Conservation (phyloP, 2,329 filamentous ascomycete genomes). For the Trematosphaeria pertusa region DNA sequence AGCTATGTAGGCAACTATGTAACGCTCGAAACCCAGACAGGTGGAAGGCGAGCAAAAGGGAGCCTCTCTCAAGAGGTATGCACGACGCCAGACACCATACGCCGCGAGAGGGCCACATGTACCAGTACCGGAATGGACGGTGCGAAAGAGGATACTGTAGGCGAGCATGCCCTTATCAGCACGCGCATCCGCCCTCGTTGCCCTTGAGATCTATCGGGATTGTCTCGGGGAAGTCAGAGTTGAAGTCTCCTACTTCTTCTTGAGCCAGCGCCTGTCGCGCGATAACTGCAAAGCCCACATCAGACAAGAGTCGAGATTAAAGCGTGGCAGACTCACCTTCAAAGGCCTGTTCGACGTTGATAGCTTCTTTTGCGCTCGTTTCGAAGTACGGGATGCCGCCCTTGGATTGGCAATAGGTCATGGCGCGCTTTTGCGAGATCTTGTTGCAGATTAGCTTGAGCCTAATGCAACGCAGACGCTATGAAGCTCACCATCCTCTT, state of each 20-base stretch:
- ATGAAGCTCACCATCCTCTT: slow-evolving; percentile 77
- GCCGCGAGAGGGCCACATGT: slow-evolving; percentile 19
- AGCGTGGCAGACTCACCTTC: slow-evolving; percentile 55
- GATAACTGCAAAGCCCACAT: slow-evolving; percentile 70
- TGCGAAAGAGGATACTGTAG: too few relatives aligned
- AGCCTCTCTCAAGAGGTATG: too few relatives aligned
- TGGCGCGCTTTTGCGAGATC: slow-evolving; percentile 94
- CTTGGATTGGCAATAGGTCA: slow-evolving; percentile 97
- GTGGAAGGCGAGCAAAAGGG: too few relatives aligned
- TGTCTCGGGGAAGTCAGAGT: slow-evolving; percentile 94
- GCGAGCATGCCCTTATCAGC: too few relatives aligned
- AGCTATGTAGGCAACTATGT: slow-evolving; percentile 16
- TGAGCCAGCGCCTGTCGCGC: slow-evolving; percentile 93
- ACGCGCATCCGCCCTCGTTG: slow-evolving; percentile 90
- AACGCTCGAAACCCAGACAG: too few relatives aligned
- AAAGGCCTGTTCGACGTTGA: slow-evolving; percentile 93
- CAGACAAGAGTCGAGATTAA: neutral
- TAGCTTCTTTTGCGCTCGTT: slow-evolving; percentile 97
- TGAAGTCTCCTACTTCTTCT: slow-evolving; percentile 98
- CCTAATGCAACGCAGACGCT: too few relatives aligned
- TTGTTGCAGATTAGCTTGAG: slow-evolving; percentile 45
- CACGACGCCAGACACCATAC: slow-evolving; percentile 40
- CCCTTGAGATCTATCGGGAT: slow-evolving; percentile 98
- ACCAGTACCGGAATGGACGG: too few relatives aligned
- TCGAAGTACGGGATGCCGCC: slow-evolving; percentile 98